Evolutionary conservation across 176 grass and related monocot species (phyloP).

Genomic region (Dendrocalamus sinicus): DNA sequence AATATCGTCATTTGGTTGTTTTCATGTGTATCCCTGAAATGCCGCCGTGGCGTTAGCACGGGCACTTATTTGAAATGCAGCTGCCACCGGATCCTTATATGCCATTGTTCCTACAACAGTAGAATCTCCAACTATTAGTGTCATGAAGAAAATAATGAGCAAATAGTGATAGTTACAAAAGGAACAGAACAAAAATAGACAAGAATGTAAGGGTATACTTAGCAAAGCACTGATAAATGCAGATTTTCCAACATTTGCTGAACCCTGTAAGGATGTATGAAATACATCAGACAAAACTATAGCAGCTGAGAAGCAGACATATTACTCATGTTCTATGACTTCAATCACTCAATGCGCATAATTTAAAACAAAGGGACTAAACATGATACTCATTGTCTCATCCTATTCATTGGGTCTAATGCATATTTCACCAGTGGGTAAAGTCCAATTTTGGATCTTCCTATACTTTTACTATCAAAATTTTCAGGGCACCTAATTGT

Average conservation of each 20-base stretch:
- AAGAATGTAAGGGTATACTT: constrained; percentile 56
- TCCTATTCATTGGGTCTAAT: background rate
- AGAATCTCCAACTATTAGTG: constrained; percentile 14
- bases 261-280: constrained; percentile 63
- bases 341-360: background rate
- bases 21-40: no score
- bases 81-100: constrained; percentile 85
- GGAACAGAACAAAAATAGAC: background rate
- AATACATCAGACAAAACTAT: constrained; percentile 3
- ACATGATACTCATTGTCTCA: background rate
- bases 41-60: no score
- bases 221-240: constrained; percentile 93
- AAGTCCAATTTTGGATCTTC: background rate
- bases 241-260: constrained; percentile 97
- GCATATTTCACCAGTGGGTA: background rate
- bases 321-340: background rate
- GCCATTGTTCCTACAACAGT: constrained; percentile 72
- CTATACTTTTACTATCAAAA: background rate
- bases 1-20: no score
- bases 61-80: constrained; percentile 89
- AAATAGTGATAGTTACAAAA: background rate
- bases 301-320: background rate
- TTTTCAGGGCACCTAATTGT: background rate
- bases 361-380: background rate
- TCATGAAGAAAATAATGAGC: background rate